Evolutionary conservation across 495 filamentous ascomycete species (phyloP), one percentile per base, ranked within the genome.

Genomic region (Hypoxylon fuscum): DNA sequence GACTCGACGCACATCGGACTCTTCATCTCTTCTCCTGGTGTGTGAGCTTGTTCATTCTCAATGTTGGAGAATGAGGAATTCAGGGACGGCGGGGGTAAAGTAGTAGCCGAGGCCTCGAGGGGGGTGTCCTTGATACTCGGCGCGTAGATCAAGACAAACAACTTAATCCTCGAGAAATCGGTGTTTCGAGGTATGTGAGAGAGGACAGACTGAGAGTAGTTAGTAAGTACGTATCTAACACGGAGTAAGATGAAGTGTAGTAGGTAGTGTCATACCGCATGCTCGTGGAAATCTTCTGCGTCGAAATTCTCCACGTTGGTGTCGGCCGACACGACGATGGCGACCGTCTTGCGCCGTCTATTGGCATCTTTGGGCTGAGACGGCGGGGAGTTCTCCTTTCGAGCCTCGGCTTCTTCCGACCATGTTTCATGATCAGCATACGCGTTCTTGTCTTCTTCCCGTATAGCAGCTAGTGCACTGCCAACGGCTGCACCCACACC

Each of bases 41-140:
- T 88, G 52, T 83, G 82, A 2, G 85, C 86, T 71, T 92, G 88
- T 59, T 92, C 88, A 35, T 86, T 88, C 32, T 85, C 88, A 54
- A 95, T 93, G 71, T 92, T 92, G 5, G 91, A 94, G 72, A 92
- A 96, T 0, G 93, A 96, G 7, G 92, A 96, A 56, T 88, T 85
- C 53, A 93, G 78, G 11, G 91, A 95, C 27, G 79, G 70, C 32
- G 84, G 80, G 46, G 79, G 77, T 44, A 79, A 73, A 25, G 80
- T 80, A 43, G 76, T 75, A 58, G 76, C 73, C 37, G 67, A 57
- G 14, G 82, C 77, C 42, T 78, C 82, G 34, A 80, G 72, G 14
- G 77, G 71, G 32, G 79, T 78, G 59, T 90, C 88, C 74, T 90
- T 92, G 54, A 96, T 79, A 23, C 81, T 83, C 0, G 93, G 93